Evolutionary conservation across 2,329 filamentous ascomycete species (phyloP).

Genomic region (Ophiostoma tasmaniense): DNA sequence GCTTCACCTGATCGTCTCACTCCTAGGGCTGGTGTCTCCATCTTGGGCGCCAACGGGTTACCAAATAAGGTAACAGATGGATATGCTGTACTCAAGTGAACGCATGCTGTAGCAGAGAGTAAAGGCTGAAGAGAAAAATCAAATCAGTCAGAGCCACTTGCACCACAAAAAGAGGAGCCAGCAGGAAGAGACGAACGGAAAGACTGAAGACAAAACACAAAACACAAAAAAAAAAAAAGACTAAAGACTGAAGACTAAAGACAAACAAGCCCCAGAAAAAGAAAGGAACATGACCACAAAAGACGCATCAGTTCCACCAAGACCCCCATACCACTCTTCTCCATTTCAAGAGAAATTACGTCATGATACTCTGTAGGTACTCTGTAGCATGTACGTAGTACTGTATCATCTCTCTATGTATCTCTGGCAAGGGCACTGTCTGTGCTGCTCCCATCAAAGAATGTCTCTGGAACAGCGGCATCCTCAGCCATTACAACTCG

Average conservation of each 20-base stretch:
- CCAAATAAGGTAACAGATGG: neutral
- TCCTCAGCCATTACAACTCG: neutral
- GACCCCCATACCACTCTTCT: neutral
- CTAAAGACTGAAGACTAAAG: too few relatives aligned
- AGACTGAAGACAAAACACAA: too few relatives aligned
- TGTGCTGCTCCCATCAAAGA: neutral
- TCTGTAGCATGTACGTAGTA: neutral
- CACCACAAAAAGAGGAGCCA: neutral
- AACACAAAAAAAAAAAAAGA: too few relatives aligned
- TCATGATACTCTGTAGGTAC: neutral
- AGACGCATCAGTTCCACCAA: neutral
- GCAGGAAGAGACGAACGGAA: too few relatives aligned
- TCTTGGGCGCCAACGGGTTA: neutral
- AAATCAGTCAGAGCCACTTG: neutral
- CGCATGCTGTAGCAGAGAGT: too few relatives aligned
- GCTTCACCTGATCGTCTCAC: neutral
- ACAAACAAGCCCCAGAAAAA: neutral
- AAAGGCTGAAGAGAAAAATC: neutral
- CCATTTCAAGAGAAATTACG: constrained; percentile 1
- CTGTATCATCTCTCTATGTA: neutral
- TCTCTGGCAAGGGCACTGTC: neutral
- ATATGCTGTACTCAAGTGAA: neutral
- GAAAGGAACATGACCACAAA: neutral
- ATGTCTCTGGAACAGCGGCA: neutral
- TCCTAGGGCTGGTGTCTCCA: neutral